Conservation (phyloP, 371 early-diverging fungal genomes). For the Mucor saturninus region DNA sequence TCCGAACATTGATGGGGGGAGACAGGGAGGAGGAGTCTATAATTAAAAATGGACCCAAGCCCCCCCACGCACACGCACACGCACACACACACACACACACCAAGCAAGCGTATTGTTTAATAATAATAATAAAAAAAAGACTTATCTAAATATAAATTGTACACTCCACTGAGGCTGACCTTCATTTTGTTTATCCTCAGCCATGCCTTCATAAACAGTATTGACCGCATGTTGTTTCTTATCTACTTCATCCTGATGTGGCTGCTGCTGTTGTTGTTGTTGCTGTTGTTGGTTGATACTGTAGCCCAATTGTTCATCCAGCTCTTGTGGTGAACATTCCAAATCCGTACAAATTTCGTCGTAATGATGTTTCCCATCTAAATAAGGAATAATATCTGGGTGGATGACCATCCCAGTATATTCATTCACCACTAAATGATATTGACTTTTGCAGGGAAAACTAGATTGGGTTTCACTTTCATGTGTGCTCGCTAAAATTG, state of each 20-base stretch:
- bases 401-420: constrained; percentile 45
- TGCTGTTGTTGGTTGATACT: neutral
- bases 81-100: too few species aligned
- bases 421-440: constrained; percentile 34
- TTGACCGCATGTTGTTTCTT: neutral
- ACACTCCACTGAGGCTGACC: constrained; percentile 27
- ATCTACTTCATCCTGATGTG: constrained; percentile 3
- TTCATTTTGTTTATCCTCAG: constrained; percentile 16
- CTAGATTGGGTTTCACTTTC: constrained; percentile 14
- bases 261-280: constrained; percentile 3
- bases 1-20: too few species aligned
- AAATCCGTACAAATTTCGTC: constrained; percentile 76
- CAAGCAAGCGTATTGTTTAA: too few species aligned
- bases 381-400: constrained; percentile 49
- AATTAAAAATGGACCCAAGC: too few species aligned
- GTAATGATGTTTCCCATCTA: constrained; percentile 76
- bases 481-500: constrained; percentile 53
- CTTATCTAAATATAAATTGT: constrained; percentile 30
- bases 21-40: too few species aligned
- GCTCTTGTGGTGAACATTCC: constrained; percentile 61
- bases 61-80: too few species aligned
- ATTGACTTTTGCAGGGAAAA: constrained; percentile 22
- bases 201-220: constrained; percentile 12
- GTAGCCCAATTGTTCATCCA: constrained; percentile 55
- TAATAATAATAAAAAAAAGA: too few species aligned